These are phyloP conservation scores for Suillus lakei DNA, from an alignment of 768 basidiomycete species.

Conservation along the genomic window DNA sequence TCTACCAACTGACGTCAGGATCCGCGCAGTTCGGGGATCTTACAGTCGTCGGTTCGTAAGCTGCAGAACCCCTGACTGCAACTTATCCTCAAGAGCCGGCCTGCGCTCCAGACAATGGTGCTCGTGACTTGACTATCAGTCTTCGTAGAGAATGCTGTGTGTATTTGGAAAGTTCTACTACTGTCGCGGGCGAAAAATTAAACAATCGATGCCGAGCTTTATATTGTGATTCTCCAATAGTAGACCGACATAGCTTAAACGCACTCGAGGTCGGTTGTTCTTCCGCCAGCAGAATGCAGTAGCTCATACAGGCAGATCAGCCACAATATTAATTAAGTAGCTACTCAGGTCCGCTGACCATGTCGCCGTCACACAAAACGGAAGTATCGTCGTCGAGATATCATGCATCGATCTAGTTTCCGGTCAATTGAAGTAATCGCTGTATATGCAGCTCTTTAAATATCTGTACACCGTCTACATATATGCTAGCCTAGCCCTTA, in stretches of 20 bases:
- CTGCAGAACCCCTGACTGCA: too few species aligned
- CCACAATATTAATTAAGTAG: neutral
- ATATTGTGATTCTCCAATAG: neutral
- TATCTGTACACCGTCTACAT: too few species aligned
- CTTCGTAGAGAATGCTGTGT: neutral
- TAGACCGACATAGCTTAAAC: neutral
- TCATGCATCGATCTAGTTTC: too few species aligned
- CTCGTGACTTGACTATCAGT: neutral
- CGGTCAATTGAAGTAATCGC: too few species aligned
- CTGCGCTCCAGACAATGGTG: neutral
- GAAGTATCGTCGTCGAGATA: too few species aligned
- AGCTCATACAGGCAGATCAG: neutral
- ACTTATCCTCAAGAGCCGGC: neutral
- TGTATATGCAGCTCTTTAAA: too few species aligned
- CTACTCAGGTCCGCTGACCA: slow-evolving; percentile 16
- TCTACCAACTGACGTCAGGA: too few species aligned
- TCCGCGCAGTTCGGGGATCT: too few species aligned
- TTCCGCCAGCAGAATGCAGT: neutral
- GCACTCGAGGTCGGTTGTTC: neutral
- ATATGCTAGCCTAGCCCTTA: neutral
- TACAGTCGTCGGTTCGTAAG: too few species aligned
- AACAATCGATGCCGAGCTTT: neutral
- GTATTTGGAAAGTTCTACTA: neutral
- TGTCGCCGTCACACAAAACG: too few species aligned
- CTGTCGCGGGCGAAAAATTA: neutral